These are phyloP conservation scores for Apium graveolens DNA, from an alignment of 129 eudicot species.

Conservation along the genomic window DNA sequence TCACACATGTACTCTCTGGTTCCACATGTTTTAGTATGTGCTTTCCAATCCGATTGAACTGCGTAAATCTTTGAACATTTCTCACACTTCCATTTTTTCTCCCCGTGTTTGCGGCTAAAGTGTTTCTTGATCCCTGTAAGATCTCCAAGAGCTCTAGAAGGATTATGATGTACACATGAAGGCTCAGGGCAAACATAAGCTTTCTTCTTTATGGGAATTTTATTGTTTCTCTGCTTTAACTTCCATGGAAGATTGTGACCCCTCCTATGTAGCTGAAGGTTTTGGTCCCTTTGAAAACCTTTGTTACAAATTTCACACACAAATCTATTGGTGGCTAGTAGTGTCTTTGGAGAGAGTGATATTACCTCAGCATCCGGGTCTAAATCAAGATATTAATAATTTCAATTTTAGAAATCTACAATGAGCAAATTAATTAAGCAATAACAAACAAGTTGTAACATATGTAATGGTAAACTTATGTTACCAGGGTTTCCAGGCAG, in stretches of 20 bases:
- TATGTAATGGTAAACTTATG: neutral
- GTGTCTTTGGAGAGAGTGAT: constrained; percentile 74
- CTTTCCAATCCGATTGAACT: constrained; percentile 97
- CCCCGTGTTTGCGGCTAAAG: constrained; percentile 86
- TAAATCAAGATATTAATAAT: constrained; percentile 6
- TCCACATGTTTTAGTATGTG: constrained; percentile 84
- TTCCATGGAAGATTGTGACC: constrained; percentile 96
- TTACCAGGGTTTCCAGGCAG: constrained; percentile 91
- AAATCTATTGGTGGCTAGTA: constrained; percentile 80
- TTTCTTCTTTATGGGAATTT: constrained; percentile 46
- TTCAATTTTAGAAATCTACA: neutral
- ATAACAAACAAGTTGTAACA: neutral
- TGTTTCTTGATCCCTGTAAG: constrained; percentile 92
- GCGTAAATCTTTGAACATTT: constrained; percentile 88
- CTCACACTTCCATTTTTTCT: constrained; percentile 85
- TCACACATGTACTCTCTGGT: constrained; percentile 92
- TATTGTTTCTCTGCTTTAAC: constrained; percentile 64
- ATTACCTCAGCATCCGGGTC: constrained; percentile 94
- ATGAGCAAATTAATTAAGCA: neutral
- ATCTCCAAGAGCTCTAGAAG: constrained; percentile 90
- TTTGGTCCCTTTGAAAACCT: constrained; percentile 92
- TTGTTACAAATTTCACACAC: constrained; percentile 95
- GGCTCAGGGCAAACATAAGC: constrained; percentile 89
- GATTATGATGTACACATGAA: constrained; percentile 74
- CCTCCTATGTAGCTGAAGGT: constrained; percentile 82